Evolutionary conservation across 352 stramenopile genomes (phyloP), one percentile per base, ranked within the genome.

Genomic region (Pythium plurisporium): DNA sequence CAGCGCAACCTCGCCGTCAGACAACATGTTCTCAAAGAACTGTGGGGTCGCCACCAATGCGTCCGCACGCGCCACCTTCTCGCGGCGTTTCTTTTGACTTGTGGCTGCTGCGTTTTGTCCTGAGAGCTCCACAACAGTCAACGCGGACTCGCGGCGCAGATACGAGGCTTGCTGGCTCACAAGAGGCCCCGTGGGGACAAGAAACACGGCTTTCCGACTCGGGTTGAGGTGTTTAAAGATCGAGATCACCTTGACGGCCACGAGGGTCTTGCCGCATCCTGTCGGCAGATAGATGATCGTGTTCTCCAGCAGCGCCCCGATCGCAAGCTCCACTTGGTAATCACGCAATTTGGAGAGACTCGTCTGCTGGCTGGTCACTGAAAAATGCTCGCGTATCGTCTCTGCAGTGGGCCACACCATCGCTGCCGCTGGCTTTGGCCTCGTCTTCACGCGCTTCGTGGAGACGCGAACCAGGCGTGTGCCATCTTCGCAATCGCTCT

Each of bases 271-370:
- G 4, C 82, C 80, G 34, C 76, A 82, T 20, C 82, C 82, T 22
- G 80, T 93, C 14, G 82, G 82, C 2, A 93, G 47, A 48, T 91
- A 93, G 33, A 89, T 72, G 42, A 93, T 85, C 3, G 80, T 89
- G 63, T 91, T 93, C 48, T 90, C 79, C 10, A 89, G 65, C 48
- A 91, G 57, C 8, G 80, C 76, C 26, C 75, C 88, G 2, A 93
- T 30, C 26, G 73, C 73, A 4, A 90, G 55, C 53, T 93, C 82
- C 30, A 86, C 61, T 59, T 93, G 82, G 34, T 93, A 93, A 11
- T 62, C 41, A 33, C 80, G 68, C 43, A 93, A 51, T 5, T 51
- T 53, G 0, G 76, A 87, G 53, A 89, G 72, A 15, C 51, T 66
- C 12, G 22, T 47, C 5, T 81, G 77, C 0, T 71, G 62, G 17